Conservation (phyloP, 106 monocot species). For the Apostasia ramifera region DNA sequence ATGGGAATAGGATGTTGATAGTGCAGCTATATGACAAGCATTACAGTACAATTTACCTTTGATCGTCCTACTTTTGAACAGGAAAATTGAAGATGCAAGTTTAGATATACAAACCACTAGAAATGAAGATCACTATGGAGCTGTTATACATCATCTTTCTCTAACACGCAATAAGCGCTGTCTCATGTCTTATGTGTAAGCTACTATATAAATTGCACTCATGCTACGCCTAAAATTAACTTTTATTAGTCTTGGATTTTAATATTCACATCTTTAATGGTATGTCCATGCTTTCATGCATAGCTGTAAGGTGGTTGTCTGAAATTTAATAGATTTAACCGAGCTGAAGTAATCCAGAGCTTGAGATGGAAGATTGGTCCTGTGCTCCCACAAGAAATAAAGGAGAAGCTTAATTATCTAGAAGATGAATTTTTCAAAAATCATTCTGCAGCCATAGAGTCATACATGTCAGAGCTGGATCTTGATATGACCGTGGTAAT, state of each 20-base stretch:
- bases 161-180: constrained; percentile 83
- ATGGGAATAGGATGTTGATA: no score
- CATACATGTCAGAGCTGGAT: constrained; percentile 83
- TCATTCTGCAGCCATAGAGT: constrained; percentile 72
- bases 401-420: constrained; percentile 70
- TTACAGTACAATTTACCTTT: background rate
- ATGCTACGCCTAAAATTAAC: background rate
- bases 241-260: background rate
- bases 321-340: constrained; percentile 58
- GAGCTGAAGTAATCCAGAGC: constrained; percentile 78
- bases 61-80: constrained; percentile 10
- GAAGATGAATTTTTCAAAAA: constrained; percentile 92
- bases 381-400: constrained; percentile 81
- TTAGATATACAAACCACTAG: constrained; percentile 78
- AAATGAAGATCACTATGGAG: constrained; percentile 91
- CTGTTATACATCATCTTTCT: constrained; percentile 84
- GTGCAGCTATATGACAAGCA: no score
- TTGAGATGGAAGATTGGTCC: constrained; percentile 85
- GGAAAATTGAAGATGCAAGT: constrained; percentile 67
- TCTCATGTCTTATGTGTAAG: constrained; percentile 92
- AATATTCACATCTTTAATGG: no score
- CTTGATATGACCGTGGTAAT: constrained; percentile 90
- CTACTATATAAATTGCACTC: background rate
- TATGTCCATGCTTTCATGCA: no score
- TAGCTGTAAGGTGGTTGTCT: background rate